Conservation (phyloP, 805 yeast species). For the Soucietia sequanensis region DNA sequence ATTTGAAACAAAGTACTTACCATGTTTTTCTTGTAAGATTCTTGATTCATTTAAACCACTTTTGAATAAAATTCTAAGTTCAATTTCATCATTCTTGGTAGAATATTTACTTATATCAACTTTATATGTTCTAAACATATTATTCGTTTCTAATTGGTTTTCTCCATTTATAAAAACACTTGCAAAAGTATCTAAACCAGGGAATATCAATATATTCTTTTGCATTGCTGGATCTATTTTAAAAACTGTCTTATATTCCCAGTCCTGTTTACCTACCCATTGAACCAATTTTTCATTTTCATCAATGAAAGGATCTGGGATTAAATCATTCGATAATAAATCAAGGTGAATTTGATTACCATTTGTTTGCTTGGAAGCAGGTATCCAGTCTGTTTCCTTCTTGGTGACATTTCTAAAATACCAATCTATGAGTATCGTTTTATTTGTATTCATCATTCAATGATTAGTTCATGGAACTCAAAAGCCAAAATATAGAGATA, state of each 20-base stretch:
- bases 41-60: constrained; percentile 37
- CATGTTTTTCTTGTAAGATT: constrained; percentile 28
- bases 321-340: constrained; percentile 32
- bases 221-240: neutral
- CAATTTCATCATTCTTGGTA: constrained; percentile 11
- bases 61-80: constrained; percentile 32
- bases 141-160: constrained; percentile 34
- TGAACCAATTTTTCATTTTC: constrained; percentile 43
- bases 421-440: constrained; percentile 3
- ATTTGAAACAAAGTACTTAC: constrained; percentile 25
- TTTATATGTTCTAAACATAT: constrained; percentile 41
- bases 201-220: constrained; percentile 30
- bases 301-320: constrained; percentile 47
- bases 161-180: constrained; percentile 40
- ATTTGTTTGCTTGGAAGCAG: no score
- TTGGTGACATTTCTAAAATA: constrained; percentile 4
- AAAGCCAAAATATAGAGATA: no score
- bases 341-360: constrained; percentile 39
- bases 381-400: constrained; percentile 8
- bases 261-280: constrained; percentile 50
- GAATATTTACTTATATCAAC: constrained; percentile 22
- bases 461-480: no score
- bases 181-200: constrained; percentile 46
- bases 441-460: constrained; percentile 29
- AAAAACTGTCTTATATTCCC: constrained; percentile 44